Evolutionary conservation across 176 grass and related monocot species (phyloP).

Genomic region (Aechmea fasciata): DNA sequence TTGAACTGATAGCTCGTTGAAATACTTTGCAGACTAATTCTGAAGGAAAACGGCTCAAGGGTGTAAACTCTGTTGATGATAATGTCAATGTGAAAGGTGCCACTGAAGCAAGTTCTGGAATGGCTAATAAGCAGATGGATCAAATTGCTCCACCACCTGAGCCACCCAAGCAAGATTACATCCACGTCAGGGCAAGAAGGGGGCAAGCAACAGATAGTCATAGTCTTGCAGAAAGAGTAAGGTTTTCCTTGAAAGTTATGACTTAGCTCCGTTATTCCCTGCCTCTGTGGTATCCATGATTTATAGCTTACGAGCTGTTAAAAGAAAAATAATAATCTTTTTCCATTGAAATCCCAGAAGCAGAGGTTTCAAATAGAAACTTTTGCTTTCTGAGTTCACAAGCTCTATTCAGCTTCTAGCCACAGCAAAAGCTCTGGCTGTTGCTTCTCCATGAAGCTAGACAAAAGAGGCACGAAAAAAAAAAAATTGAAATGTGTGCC

Average conservation of each 20-base stretch:
- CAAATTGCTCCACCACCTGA: slow-evolving; percentile 41
- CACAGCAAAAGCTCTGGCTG: no score
- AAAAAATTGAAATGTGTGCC: not conserved
- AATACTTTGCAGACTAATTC: slow-evolving; percentile 36
- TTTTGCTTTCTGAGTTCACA: no score
- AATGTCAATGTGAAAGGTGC: slow-evolving; percentile 47
- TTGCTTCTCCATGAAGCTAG: no score
- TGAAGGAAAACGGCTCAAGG: slow-evolving; percentile 55
- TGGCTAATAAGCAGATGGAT: slow-evolving; percentile 34
- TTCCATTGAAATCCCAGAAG: no score
- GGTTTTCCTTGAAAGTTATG: slow-evolving; percentile 13
- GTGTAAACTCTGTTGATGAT: slow-evolving; percentile 40
- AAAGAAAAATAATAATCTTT: not conserved
- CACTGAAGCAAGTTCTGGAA: slow-evolving; percentile 46
- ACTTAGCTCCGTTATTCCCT: not conserved
- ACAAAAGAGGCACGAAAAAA: no score
- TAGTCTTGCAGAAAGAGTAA: slow-evolving; percentile 96
- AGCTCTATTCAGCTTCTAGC: no score
- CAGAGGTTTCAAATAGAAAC: no score
- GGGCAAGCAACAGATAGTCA: slow-evolving; percentile 96
- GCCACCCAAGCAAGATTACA: slow-evolving; percentile 82
- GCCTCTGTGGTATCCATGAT: not conserved
- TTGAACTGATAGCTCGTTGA: no score
- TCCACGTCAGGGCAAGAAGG: slow-evolving; percentile 93
- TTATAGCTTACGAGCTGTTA: not conserved